Conservation (phyloP, 805 yeast genomes). For the Saturnispora halmiae region DNA sequence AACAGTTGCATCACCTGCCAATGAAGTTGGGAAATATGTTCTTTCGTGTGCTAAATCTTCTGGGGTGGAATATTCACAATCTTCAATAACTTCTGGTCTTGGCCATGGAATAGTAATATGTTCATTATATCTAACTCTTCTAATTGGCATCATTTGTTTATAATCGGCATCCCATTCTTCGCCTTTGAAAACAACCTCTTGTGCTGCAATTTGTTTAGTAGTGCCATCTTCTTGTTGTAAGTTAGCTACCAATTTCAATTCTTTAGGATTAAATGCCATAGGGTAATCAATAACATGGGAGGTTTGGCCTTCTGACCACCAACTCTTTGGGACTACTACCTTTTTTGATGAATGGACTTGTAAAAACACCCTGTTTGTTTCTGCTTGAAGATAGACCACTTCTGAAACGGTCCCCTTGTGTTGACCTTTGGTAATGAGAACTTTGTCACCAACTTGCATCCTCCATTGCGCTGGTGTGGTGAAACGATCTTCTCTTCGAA, state of each 20-base stretch:
- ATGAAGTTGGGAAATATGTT: conserved; percentile 62
- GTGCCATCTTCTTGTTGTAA: conserved; percentile 58
- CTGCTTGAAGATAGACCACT: conserved; percentile 49
- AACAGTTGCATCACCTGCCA: conserved; percentile 51
- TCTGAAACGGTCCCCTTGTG: conserved; percentile 68
- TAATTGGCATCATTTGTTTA: conserved; percentile 63
- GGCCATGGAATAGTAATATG: conserved; percentile 86
- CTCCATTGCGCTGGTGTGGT: conserved; percentile 48
- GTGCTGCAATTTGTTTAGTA: conserved; percentile 67
- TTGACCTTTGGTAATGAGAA: conserved; percentile 60
- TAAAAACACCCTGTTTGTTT: conserved; percentile 54
- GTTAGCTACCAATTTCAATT: conserved; percentile 71
- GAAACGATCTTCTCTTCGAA: conserved; percentile 26
- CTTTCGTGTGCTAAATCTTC: conserved; percentile 55
- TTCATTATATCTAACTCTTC: conserved; percentile 64
- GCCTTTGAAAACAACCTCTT: conserved; percentile 59
- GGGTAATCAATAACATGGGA: conserved; percentile 70
- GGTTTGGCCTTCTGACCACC: conserved; percentile 65
- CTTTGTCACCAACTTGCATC: conserved; percentile 68
- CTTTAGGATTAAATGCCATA: conserved; percentile 45
- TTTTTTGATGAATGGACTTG: conserved; percentile 59
- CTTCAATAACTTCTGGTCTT: conserved; percentile 49
- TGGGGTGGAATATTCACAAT: conserved; percentile 49
- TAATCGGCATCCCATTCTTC: conserved; percentile 65
- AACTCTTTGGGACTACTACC: conserved; percentile 58